Evolutionary conservation across 306 rosid species (phyloP).

Genomic region (Sicyos edulis): DNA sequence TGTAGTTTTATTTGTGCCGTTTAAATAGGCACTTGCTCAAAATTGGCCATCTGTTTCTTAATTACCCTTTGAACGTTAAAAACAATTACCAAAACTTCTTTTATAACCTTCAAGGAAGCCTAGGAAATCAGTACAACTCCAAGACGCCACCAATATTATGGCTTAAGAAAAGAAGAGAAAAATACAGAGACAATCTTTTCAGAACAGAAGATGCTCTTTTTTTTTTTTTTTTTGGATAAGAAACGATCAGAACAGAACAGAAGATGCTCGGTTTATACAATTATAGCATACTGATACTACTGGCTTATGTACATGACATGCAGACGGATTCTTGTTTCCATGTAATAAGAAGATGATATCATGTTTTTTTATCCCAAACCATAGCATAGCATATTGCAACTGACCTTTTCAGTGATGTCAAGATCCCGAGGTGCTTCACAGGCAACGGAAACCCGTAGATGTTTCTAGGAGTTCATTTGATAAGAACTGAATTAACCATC

Average conservation of each 20-base stretch:
- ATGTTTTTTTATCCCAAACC: slow-evolving; percentile 3
- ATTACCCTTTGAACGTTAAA: slow-evolving; percentile 9
- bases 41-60: neutral
- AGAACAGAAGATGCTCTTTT: slow-evolving; percentile 3
- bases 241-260: neutral
- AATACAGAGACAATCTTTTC: neutral
- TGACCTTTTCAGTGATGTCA: slow-evolving; percentile 17
- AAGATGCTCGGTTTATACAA: neutral
- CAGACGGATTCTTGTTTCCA: neutral
- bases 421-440: slow-evolving; percentile 15
- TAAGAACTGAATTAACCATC: slow-evolving; percentile 35
- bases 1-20: neutral
- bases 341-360: slow-evolving; percentile 6
- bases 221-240: too few species aligned
- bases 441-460: neutral
- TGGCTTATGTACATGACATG: neutral
- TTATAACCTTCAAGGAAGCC: neutral
- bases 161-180: neutral
- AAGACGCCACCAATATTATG: neutral
- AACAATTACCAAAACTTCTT: neutral
- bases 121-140: neutral
- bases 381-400: slow-evolving; percentile 13
- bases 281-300: slow-evolving; percentile 9
- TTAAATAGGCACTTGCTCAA: neutral
- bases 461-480: neutral